Conservation (phyloP, 164 flowering plant genomes). For the Dillenia suffruticosa region DNA sequence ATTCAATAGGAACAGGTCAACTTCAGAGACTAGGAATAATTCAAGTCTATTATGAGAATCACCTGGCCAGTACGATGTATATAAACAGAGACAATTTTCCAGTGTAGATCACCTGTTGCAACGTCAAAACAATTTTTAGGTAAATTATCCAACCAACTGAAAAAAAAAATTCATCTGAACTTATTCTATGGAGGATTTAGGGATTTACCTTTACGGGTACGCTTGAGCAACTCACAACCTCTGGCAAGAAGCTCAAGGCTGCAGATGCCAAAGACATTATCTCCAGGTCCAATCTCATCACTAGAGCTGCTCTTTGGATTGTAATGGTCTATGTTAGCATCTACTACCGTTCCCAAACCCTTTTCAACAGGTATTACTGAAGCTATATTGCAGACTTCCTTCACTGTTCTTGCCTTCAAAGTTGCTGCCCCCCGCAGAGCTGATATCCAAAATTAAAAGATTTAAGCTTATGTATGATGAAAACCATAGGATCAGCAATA, state of each 20-base stretch:
- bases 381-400: constrained; percentile 56
- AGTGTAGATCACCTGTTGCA: constrained; percentile 65
- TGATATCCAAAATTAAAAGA: constrained; percentile 9
- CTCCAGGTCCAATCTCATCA: constrained; percentile 26
- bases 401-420: constrained; percentile 60
- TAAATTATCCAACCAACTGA: neutral
- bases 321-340: constrained; percentile 9
- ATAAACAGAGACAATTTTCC: constrained; percentile 69
- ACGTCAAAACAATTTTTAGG: neutral
- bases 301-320: constrained; percentile 13
- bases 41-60: neutral
- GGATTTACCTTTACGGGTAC: constrained; percentile 55
- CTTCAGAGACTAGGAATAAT: neutral
- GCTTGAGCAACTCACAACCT: constrained; percentile 65
- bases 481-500: no score
- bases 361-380: constrained; percentile 43
- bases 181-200: no score
- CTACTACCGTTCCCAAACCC: constrained; percentile 17
- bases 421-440: constrained; percentile 80
- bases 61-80: constrained; percentile 56
- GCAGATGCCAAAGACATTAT: constrained; percentile 31
- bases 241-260: constrained; percentile 50
- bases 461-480: no score
- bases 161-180: neutral
- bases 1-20: neutral